Percentiles rank a stretch among this genome's conserved stretches.
These are phyloP conservation scores for Ascomycota sp. DNA, from an alignment of 2,329 filamentous ascomycete genomes.

Conservation along the genomic window DNA sequence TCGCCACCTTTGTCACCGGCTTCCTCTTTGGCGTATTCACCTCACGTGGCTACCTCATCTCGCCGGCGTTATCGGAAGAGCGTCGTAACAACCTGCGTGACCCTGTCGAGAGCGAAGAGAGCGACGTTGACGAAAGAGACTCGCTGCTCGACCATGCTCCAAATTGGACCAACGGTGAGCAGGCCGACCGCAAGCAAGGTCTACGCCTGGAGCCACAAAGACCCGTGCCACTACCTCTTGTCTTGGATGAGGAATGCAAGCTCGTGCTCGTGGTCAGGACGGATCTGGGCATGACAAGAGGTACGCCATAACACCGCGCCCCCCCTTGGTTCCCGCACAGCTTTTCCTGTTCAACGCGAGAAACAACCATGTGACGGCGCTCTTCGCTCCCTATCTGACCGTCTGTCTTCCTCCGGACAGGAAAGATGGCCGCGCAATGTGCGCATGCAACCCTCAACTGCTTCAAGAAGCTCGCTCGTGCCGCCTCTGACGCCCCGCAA, in stretches of 20 bases:
- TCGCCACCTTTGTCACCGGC: slow-evolving; percentile 54
- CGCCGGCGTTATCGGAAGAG: slow-evolving; percentile 34
- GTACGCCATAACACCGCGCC: slow-evolving; percentile 26
- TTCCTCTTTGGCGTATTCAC: slow-evolving; percentile 68
- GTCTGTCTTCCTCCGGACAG: slow-evolving; percentile 22
- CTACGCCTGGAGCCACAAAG: slow-evolving; percentile 22
- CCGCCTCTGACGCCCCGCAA: slow-evolving; percentile 30
- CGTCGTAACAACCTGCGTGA: slow-evolving; percentile 34
- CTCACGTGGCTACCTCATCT: slow-evolving; percentile 36
- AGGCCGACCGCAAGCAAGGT: slow-evolving; percentile 38
- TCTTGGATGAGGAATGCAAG: slow-evolving; percentile 62
- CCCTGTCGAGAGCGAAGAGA: slow-evolving; percentile 48
- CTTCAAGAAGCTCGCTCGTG: slow-evolving; percentile 61
- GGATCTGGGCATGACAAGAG: slow-evolving; percentile 94
- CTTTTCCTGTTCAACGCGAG: too few species aligned
- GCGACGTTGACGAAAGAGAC: slow-evolving; percentile 42
- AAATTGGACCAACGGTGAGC: slow-evolving; percentile 42
- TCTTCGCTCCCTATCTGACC: too few species aligned
- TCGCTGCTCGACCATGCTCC: slow-evolving; percentile 42
- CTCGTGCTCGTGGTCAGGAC: slow-evolving; percentile 80
- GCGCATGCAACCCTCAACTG: slow-evolving; percentile 92
- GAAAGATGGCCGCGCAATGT: slow-evolving; percentile 92
- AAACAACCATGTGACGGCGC: too few species aligned
- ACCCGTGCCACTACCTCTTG: too few species aligned
- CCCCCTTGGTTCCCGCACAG: too few species aligned